phyloP scores from a whole-genome alignment of 73 alveolate genomes.

The Paramecium pentaurelia region DNA sequence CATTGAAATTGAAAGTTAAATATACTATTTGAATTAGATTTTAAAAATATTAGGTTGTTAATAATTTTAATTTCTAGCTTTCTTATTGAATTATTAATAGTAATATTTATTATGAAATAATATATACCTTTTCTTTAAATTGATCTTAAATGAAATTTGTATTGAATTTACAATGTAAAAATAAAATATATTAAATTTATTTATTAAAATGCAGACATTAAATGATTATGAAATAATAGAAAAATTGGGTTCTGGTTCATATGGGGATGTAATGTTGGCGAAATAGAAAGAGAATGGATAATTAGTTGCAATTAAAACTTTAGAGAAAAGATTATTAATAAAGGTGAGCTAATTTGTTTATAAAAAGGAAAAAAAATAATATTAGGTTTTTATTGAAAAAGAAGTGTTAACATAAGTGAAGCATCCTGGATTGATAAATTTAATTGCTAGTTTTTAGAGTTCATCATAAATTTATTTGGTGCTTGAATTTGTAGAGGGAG shows the following conservation, averaged over 20 bases:
- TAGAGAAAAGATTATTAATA: background rate
- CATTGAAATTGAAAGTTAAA: too few relatives aligned
- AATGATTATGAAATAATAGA: background rate
- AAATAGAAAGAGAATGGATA: background rate
- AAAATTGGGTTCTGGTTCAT: background rate
- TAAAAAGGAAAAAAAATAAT: constrained; percentile 47
- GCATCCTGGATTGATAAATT: constrained; percentile 65
- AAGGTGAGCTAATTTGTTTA: background rate
- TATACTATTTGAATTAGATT: too few relatives aligned
- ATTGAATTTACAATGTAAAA: too few relatives aligned
- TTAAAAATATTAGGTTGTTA: too few relatives aligned
- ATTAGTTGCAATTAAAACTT: background rate
- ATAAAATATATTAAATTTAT: background rate
- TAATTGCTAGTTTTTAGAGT: constrained; percentile 57
- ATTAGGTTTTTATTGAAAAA: constrained; percentile 50
- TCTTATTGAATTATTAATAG: background rate
- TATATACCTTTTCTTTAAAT: background rate
- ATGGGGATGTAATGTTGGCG: background rate
- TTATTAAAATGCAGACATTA: background rate
- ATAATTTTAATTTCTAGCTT: too few relatives aligned
- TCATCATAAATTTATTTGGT: constrained; percentile 58
- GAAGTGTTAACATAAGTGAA: constrained; percentile 30
- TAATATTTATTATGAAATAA: too few relatives aligned
- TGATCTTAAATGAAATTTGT: background rate
- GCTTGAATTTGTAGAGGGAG: constrained; percentile 67